Base-by-base conservation (phyloP, 306 rosid species). In the Quercus rubra region DNA sequence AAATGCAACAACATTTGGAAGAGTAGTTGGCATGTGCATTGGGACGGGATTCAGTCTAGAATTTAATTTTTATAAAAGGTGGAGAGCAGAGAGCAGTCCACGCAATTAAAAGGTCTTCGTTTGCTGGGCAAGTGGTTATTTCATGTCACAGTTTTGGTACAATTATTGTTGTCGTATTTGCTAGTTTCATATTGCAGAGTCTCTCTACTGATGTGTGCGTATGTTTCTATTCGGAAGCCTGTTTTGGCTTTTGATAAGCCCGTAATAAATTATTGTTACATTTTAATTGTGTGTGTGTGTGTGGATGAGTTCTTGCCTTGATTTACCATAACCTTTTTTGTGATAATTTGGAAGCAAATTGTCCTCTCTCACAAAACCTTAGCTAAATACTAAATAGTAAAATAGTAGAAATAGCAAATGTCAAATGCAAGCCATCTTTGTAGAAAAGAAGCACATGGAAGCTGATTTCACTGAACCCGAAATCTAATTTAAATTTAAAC, bases 11-110 rank as follows among this genome's bases (percentile, higher is more conserved):
- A 71, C 4, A 78, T 46, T 61, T 19, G 62, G 75, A 59, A 38
- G 75, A 79, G 79, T 72, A 18, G 78, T 20, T 74, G 76, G 61
- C 77, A 83, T 62, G 82, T 78, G 84, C 66, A 31, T 55, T 59
- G 56, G 79, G 82, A 70, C 69, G 55, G 75, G 12, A 18, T 30
- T 72, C 46, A 23, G 73, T 77, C 20, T 41, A 68, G 57, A 64
- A 82, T 73, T 30, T 5, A 72, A 38, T 21, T 41, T 41, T 41
- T 8, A 59, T 51, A 59, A 61, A 9, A 8, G 74, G 21, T 18
- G 76, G 51, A 71, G 64, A 81, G 5, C 51, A 49, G 77, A 20
- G 27, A 33, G 23, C 52, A 77, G 30, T 35, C 80, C 81, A 83
- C 71, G 21, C 66, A 71, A 73, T n/a, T 76, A 19, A 14, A 14